phyloP scores from a whole-genome alignment of 2,329 filamentous ascomycete species.

The Fusarium sp. region DNA sequence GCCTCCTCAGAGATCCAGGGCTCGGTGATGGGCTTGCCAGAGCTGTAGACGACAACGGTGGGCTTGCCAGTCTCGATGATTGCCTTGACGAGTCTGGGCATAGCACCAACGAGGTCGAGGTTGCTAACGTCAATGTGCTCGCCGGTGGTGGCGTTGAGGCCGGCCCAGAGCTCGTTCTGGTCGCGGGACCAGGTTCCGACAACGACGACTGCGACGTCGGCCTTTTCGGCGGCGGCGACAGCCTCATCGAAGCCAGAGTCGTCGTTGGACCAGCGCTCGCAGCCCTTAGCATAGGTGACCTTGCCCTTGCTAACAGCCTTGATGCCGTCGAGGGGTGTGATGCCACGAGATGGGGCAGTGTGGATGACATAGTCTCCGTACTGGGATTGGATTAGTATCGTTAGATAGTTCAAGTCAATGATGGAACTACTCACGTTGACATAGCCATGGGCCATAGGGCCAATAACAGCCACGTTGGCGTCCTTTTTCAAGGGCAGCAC shows the following conservation, averaged over 20 bases:
- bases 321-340: conserved; percentile 78
- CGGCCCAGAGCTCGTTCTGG: conserved; percentile 76
- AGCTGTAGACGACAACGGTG: conserved; percentile 75
- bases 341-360: conserved; percentile 70
- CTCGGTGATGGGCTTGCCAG: conserved; percentile 79
- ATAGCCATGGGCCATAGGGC: conserved; percentile 78
- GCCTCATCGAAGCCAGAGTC: conserved; percentile 76
- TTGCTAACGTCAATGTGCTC: conserved; percentile 77
- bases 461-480: conserved; percentile 78
- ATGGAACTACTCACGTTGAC: conserved; percentile 68
- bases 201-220: conserved; percentile 78
- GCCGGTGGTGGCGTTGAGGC: conserved; percentile 79
- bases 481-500: conserved; percentile 69
- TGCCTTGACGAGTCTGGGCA: conserved; percentile 73
- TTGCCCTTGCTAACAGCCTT: conserved; percentile 68
- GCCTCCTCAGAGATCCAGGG: conserved; percentile 76
- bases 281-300: conserved; percentile 76
- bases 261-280: conserved; percentile 78
- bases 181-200: conserved; percentile 83
- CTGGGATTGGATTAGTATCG: conserved; percentile 41
- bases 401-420: not conserved
- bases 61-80: conserved; percentile 76
- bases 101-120: conserved; percentile 77
- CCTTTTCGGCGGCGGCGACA: conserved; percentile 71
- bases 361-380: conserved; percentile 82